Percentiles rank a stretch among this genome's conserved stretches.
Conservation (phyloP, 345 rosid species). For the Cardamine resedifolia region DNA sequence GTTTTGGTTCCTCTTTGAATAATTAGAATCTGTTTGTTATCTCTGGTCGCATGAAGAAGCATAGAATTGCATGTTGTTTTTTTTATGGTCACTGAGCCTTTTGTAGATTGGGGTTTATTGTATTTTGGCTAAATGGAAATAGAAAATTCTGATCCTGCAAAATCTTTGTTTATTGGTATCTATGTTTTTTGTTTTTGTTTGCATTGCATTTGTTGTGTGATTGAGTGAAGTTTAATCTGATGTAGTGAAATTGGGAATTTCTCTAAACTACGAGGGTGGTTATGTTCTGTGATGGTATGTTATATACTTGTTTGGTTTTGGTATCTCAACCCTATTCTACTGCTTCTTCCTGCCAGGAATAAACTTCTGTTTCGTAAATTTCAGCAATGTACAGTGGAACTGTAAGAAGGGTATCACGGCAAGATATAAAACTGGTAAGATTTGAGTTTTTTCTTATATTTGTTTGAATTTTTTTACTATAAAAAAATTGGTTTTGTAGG, state of each 20-base stretch:
- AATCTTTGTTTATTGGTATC: not conserved
- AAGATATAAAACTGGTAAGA: constrained; percentile 26
- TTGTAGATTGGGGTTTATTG: not conserved
- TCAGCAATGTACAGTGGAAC: constrained; percentile 33
- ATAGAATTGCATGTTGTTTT: not conserved
- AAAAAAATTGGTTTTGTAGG: not conserved
- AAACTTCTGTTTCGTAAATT: constrained; percentile 7
- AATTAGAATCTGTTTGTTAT: not conserved
- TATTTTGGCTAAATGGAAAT: not conserved
- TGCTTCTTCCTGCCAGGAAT: constrained; percentile 8
- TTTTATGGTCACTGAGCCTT: not conserved
- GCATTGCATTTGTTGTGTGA: not conserved
- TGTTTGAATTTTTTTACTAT: not conserved
- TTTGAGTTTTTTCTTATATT: not conserved
- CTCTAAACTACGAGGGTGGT: not conserved
- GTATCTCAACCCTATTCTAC: not conserved
- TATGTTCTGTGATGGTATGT: constrained; percentile 2
- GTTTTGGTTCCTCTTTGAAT: not conserved
- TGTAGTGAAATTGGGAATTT: not conserved
- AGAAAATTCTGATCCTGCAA: too few species aligned
- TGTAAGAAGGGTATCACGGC: constrained; percentile 30
- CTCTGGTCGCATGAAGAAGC: not conserved
- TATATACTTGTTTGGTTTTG: not conserved
- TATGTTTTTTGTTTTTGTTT: too few species aligned
- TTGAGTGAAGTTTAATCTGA: not conserved